Percentiles rank a stretch among this genome's conserved stretches.
Evolutionary conservation across 2,329 filamentous ascomycete species (phyloP).

Genomic region (Botrytis aclada): DNA sequence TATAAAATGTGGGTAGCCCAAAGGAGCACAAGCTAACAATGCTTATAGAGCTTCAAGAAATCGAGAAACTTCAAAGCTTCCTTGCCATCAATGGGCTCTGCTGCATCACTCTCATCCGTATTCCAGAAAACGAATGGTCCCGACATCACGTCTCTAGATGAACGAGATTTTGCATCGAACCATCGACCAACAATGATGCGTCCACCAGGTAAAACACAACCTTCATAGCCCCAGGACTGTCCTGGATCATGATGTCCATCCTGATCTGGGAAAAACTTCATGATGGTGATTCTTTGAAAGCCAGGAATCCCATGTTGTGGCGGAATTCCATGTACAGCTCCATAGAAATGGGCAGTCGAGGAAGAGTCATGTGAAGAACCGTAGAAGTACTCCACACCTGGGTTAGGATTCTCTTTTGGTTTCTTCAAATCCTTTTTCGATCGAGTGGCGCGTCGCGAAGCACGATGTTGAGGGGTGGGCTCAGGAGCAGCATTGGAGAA

Average conservation of each 20-base stretch:
- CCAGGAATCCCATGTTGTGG: conserved; percentile 49
- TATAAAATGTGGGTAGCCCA: not conserved
- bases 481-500: conserved; percentile 21
- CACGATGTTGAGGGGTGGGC: not conserved
- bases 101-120: conserved; percentile 27
- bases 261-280: conserved; percentile 44
- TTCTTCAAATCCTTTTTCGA: not conserved
- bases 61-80: conserved; percentile 31
- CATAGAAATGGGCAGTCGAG: conserved; percentile 36
- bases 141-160: conserved; percentile 19
- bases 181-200: conserved; percentile 49
- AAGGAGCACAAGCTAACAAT: not conserved
- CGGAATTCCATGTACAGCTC: conserved; percentile 50
- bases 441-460: conserved; percentile 3
- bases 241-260: conserved; percentile 27
- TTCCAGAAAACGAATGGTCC: conserved; percentile 42
- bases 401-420: not conserved
- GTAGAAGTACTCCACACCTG: conserved; percentile 32
- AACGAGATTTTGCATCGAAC: conserved; percentile 39
- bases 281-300: conserved; percentile 53
- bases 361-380: conserved; percentile 41
- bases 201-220: conserved; percentile 45
- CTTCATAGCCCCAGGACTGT: conserved; percentile 47
- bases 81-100: conserved; percentile 20
- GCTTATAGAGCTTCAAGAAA: not conserved